Base-by-base conservation (phyloP, 2,329 filamentous ascomycete genomes). In the Penicillium hesseltinei region DNA sequence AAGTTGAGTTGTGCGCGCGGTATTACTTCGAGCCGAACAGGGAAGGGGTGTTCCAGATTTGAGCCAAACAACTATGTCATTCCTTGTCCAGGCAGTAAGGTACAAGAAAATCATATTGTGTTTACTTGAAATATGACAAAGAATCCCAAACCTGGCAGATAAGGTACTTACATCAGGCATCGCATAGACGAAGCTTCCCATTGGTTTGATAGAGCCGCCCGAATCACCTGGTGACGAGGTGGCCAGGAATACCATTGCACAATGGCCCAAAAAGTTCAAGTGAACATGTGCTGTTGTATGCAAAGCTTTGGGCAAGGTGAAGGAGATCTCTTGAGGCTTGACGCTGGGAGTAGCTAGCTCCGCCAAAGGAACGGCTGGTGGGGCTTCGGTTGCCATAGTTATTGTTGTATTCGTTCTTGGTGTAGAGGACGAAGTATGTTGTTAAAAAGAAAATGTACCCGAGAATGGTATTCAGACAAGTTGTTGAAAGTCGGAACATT, bases 121-220 rank as follows among this genome's bases (percentile, higher is more conserved):
- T 17, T 23, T 11, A 4, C 11, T 49, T 15, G 5, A 38, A 43
- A 21, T 4, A n/a, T 38, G 46, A 4, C 19, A 38, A 35, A 51
- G 4, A 8, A 44, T 33, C 13, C 2, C 13, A 51, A 23, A 15
- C 1, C 33, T 15, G 33, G 39, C 17, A 39, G 19, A 2, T 23
- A 17, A 23, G 43, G 31, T 51, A 71, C 80, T 67, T 78, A 96
- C 94, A 77, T 96, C 89, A 17, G 94, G 93, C 73, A 99, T 84
- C 3, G 92, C 90, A 72, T 96, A 97, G 45, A 97, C 90, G 70
- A 97, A 93, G 49, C 91, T 96, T 3, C 94, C 93, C 75, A 97
- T 82, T 49, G 83, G 78, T 40, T 83, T 77, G 33, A 71, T 67
- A 50, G 68, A 67, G 11, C 69, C 69, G 0, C 69, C 66, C 21